A percentile compares a stretch with the other conserved stretches of the same genome.
Conservation (phyloP, 148 eudicot genomes). For the Camellia sinensis region DNA sequence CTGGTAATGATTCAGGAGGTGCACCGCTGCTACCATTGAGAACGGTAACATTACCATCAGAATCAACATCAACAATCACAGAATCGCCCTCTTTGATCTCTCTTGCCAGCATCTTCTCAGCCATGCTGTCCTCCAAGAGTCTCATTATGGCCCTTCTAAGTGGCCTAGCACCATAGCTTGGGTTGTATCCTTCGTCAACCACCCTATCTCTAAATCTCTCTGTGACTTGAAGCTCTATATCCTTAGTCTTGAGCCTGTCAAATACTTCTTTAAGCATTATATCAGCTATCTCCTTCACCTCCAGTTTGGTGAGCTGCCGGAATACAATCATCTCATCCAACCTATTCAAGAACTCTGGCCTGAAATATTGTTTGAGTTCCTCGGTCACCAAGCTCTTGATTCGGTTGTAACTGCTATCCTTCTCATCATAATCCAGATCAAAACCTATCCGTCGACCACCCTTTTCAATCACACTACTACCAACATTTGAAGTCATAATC, state of each 20-base stretch:
- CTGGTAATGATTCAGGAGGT: conserved; percentile 27
- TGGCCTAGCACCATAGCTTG: conserved; percentile 51
- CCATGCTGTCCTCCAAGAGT: conserved; percentile 46
- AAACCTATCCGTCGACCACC: conserved; percentile 35
- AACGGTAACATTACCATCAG: conserved; percentile 34
- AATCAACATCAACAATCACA: conserved; percentile 36
- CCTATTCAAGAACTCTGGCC: conserved; percentile 47
- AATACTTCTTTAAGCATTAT: conserved; percentile 42
- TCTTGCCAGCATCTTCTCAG: conserved; percentile 37
- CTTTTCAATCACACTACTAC: conserved; percentile 40
- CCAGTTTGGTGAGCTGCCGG: conserved; percentile 40
- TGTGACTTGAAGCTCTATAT: conserved; percentile 38
- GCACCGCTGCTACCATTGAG: conserved; percentile 31
- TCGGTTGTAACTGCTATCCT: conserved; percentile 38
- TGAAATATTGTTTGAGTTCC: conserved; percentile 38
- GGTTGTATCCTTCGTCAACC: conserved; percentile 42
- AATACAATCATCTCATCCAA: conserved; percentile 46
- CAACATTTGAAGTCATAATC: conserved; percentile 57
- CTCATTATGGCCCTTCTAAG: conserved; percentile 44
- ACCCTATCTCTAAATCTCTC: conserved; percentile 37
- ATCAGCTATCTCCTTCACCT: conserved; percentile 40
- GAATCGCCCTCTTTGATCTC: conserved; percentile 39
- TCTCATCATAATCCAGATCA: conserved; percentile 37
- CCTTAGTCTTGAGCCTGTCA: conserved; percentile 37
- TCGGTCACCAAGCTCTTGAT: conserved; percentile 42